Base-by-base conservation (phyloP, 805 yeast genomes). In the Candida montana region DNA sequence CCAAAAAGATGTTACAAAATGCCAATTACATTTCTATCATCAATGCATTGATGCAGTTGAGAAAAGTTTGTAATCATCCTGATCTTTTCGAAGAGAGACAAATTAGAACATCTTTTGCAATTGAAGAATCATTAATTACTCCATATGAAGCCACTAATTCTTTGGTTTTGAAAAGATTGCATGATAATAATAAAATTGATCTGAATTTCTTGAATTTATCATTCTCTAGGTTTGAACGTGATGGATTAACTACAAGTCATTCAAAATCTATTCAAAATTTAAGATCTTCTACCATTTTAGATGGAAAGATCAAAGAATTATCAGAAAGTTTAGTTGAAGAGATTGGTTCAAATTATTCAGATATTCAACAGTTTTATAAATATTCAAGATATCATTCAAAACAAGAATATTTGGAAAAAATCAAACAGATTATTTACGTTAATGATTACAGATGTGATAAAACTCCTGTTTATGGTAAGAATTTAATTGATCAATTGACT, bases 41-140 rank as follows among this genome's bases (percentile, higher is more conserved):
- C 54, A 93, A 95, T 56, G 93, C 98, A 69, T 72, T 93, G 65
- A 93, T 93, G 99, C 99, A 93, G 62, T 68, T 93, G 54, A 77
- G 99, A 55, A 93, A 93, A 61, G 97, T 90, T 23, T 89, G 97
- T 67, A 90, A 90, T 55, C 98, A 90, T 62, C 96, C 96, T 0
- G 97, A 93, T 65, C 65, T 93, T 45, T 95, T 93, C 64, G 99
- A 93, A 60, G 96, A 90, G 7, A 72, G 99, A 45, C 98, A 98
- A 1, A 86, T 93, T 50, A 75, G 86, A 31, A 93, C 99, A 0
- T 90, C 98, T 2, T 81, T 87, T 58, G 84, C 91, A 0, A 68
- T 89, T 69, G 77, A 77, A 3, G 69, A 70, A 35, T 76, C 88
- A 1, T 88, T 85, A 5, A 65, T 74, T 3, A 64, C 77, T 1